Base-by-base conservation (phyloP, 108 stramenopile genomes). In the Discostella stelligeroides region DNA sequence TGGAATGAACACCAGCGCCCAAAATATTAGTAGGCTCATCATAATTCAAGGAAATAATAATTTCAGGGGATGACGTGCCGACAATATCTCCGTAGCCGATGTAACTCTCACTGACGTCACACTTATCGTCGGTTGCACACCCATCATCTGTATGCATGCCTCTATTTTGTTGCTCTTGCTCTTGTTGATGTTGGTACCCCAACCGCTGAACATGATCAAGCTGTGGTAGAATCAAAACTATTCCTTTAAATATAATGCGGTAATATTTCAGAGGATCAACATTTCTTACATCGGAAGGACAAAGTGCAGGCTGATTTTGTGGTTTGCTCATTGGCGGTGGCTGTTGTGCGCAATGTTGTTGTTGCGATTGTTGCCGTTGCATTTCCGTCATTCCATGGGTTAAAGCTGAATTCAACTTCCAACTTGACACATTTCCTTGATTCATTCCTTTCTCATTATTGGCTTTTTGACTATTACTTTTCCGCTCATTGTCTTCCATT, bases 21-120 rank as follows among this genome's bases (percentile, higher is more conserved):
- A 50, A 40, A 7, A 14, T 17, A 51, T 51, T 37, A 18, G 1
- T 9, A 60, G 2, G 15, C 49, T 14, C 2, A 15, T 14, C 29
- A 13, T 30, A 38, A 27, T 30, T 20, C 39, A 64, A 8, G 29
- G 62, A 46, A 24, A 70, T 64, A 37, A 40, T 64, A 38, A 75
- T 75, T 49, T 79, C 72, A 28, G 72, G 66, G 46, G 46, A 68
- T 37, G 65, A 73, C 34, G 72, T 60, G 46, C 49, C 79, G 34
- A 88, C 73, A 20, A 88, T 86, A 74, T 94, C 92, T 20, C 92
- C 92, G 61, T 91, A 91, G 23, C 85, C 69, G 0, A 94, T 63
- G 62, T 89, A 86, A 6, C 64, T 70, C 18, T 88, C 88, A 68
- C 75, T 40, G 20, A 17, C 28, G 20, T 48, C 59, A 57, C 23